A percentile compares a stretch with the other conserved stretches of the same genome.
These are phyloP conservation scores for Plasmodium coatneyi DNA, from an alignment of 169 alveolate genomes.

Conservation along the genomic window DNA sequence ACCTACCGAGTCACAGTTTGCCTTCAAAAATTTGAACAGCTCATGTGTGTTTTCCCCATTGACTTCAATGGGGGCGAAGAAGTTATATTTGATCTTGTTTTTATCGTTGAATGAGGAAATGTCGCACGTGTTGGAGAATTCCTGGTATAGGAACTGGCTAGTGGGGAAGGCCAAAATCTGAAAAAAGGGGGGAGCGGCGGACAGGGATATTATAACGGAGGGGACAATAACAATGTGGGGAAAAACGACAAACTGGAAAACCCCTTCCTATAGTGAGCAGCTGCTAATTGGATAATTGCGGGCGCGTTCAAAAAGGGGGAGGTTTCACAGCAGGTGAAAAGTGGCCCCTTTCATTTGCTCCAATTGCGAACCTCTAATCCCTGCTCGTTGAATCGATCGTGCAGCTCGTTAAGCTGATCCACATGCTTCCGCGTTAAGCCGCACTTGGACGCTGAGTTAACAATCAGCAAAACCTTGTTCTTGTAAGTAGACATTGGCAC, in stretches of 20 bases:
- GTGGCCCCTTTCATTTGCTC: background rate
- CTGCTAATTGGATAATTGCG: background rate
- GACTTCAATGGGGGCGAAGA: slow-evolving; percentile 52
- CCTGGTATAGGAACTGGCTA: slow-evolving; percentile 33
- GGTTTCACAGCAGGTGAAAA: background rate
- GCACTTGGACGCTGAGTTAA: slow-evolving; percentile 64
- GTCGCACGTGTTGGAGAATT: slow-evolving; percentile 11
- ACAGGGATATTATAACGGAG: background rate
- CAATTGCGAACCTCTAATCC: slow-evolving; percentile 32
- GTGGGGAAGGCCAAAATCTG: slow-evolving; percentile 55
- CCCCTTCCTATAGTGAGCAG: background rate
- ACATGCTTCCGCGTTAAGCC: slow-evolving; percentile 55
- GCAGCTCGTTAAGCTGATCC: slow-evolving; percentile 21
- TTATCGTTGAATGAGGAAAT: slow-evolving; percentile 34
- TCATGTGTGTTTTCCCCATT: slow-evolving; percentile 57
- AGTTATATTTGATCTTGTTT: slow-evolving; percentile 14
- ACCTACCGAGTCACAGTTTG: slow-evolving; percentile 48
- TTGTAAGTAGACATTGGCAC: slow-evolving; percentile 41
- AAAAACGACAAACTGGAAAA: background rate
- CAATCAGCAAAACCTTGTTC: slow-evolving; percentile 42
- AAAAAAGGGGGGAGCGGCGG: background rate
- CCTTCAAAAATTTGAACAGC: slow-evolving; percentile 35
- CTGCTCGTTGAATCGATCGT: background rate
- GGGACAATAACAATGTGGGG: background rate
- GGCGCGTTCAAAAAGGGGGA: background rate